Base-by-base conservation (phyloP, 2,329 filamentous ascomycete genomes). In the Aspergillus fumigatiaffinis region DNA sequence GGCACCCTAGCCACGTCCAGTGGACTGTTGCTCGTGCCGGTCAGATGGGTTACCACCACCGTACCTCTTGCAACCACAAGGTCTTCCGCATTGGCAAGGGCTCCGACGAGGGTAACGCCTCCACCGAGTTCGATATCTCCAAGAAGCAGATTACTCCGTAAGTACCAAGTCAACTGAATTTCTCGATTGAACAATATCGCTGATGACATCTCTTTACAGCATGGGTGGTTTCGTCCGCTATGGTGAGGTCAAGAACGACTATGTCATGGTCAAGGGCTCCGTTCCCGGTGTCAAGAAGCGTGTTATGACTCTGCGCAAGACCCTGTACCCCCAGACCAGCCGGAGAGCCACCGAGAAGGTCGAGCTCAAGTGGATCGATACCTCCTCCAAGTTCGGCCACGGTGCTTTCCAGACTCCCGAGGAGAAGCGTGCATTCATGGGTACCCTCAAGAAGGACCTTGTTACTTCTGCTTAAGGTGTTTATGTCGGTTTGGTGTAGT, bases 31-130 rank as follows among this genome's bases (percentile, higher is more conserved):
- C 93, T 78, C 94, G 94, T 90, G 94, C 94, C 68, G 94, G 94
- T 96, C 94, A 99, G 85, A 87, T 88, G 82, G 94, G 94, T 86
- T 99, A 99, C 89, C 94, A 99, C 81, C 94, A 99, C 85, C 92
- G 94, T 89, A 99, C 94, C 76, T 97, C 94, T 66, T 90, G 94
- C 85, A 99, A 99, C 90, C 94, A 99, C 91, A 99, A 99, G 90
- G 82, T 99, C 78, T 99, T 97, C 91, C 91, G 94, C 71, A 90
- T 99, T 71, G 94, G 93, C 77, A 95, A 94, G 88, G 93, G 86
- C 73, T 84, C 85, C 68, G 91, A 94, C 73, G 91, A 94, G 77
- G 88, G 88, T 79, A 97, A 92, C 82, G 94, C 91, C 72, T 90
- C 93, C 58, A 99, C 94, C 68, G 91, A 97, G 66, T 87, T 93